Conservation (phyloP, 495 filamentous ascomycete genomes). For the Aspergillus panamensis region DNA sequence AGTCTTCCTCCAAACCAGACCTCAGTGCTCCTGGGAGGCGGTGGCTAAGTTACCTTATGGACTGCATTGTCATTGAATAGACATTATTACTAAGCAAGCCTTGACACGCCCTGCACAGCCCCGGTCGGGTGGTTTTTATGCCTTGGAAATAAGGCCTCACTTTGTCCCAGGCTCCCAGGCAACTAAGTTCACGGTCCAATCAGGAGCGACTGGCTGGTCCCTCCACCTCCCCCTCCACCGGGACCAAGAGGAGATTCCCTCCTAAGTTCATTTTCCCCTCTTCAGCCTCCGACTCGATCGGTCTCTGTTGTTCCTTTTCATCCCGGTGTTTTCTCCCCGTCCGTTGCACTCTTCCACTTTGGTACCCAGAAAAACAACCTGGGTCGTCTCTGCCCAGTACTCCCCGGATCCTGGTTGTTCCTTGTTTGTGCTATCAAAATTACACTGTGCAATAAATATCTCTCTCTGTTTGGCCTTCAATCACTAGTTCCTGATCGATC, state of each 20-base stretch:
- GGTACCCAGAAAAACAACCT: not conserved
- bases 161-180: conserved; percentile 16
- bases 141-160: conserved; percentile 6
- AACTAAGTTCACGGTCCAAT: conserved; percentile 22
- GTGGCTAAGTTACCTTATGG: conserved; percentile 9
- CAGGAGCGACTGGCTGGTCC: not conserved
- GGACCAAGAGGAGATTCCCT: not conserved
- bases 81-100: not conserved
- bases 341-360: conserved; percentile 2
- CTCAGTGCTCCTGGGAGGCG: not conserved
- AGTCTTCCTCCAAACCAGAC: not conserved
- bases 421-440: conserved; percentile 1
- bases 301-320: not conserved
- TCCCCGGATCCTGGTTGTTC: conserved; percentile 13
- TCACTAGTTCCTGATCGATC: conserved; percentile 14
- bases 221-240: conserved; percentile 9
- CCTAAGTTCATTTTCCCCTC: conserved; percentile 11
- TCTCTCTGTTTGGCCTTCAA: conserved; percentile 6
- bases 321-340: conserved; percentile 8
- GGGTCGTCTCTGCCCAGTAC: conserved; percentile 3
- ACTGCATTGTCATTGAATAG: not conserved
- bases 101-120: conserved; percentile 16
- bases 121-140: conserved; percentile 1
- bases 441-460: not conserved
- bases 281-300: conserved; percentile 17